These are phyloP conservation scores for Priceomyces castillae DNA, from an alignment of 805 yeast genomes.

Conservation along the genomic window DNA sequence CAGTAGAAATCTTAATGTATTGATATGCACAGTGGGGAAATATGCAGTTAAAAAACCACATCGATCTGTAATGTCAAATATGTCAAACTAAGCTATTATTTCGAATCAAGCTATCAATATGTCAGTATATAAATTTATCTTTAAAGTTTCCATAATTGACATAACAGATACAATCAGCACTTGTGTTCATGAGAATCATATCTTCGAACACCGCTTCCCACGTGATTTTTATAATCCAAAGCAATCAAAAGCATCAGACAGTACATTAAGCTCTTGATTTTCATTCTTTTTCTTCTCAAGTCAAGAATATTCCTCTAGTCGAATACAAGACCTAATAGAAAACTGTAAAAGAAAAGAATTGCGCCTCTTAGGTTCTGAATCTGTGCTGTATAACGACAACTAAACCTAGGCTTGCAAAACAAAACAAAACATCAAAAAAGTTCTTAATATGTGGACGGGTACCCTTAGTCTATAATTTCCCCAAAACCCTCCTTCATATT, in stretches of 20 bases:
- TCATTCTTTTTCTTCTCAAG: conserved; percentile 1
- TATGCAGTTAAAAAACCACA: neutral
- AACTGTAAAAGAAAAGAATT: conserved; percentile 4
- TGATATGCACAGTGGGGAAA: neutral
- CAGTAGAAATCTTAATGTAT: neutral
- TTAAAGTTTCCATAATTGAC: neutral
- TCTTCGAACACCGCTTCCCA: neutral
- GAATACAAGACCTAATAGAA: neutral
- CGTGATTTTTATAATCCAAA: neutral
- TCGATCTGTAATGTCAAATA: too few species aligned
- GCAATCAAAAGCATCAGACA: neutral
- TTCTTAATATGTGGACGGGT: conserved; percentile 1
- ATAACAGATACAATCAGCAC: neutral
- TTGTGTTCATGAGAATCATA: neutral
- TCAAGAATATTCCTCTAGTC: too few species aligned
- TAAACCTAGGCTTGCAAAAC: conserved; percentile 4
- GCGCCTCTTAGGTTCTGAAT: neutral
- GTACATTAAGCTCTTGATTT: neutral
- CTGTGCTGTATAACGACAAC: neutral
- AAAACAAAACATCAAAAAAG: conserved; percentile 2
- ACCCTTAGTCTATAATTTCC: neutral
- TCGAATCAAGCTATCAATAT: conserved; percentile 1
- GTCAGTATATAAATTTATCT: neutral
- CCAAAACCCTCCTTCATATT: too few species aligned
- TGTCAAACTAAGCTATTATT: too few species aligned